Base-by-base conservation (phyloP, 1,284 basidiomycete genomes). In the Tilletia caries region DNA sequence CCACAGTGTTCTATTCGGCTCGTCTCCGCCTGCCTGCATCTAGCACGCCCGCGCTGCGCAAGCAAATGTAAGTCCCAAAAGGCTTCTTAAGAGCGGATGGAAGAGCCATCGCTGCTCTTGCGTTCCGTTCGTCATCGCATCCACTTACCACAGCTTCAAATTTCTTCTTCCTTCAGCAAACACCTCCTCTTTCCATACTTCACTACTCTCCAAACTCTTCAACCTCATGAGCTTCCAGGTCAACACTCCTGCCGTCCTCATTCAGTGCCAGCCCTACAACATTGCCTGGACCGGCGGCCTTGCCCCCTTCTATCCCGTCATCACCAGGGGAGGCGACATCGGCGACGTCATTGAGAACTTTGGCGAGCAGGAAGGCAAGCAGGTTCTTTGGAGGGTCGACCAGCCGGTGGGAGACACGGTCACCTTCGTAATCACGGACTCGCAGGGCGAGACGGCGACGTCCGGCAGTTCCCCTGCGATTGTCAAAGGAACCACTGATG, bases 201-300 rank as follows among this genome's bases (percentile, higher is more conserved):
- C n/a, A n/a, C n/a, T n/a, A n/a, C n/a, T n/a, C n/a, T n/a, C n/a
- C n/a, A n/a, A n/a, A n/a, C 33, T 37, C 27, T 32, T n/a, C 32
- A 3, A 15, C 20, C 18, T 8, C 32, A 62, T 62, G 58, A 34
- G 29, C 32, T 33, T 62, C 18, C 58, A 62, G 20, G 72, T 78
- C 69, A 71, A 68, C 75, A 79, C 76, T n/a, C 75, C 76, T 25
- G 34, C 68, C 34, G 44, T 73, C 10, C 64, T 79, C 62, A 67
- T 70, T 52, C 70, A 77, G 71, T 79, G 78, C 70, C 74, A 74
- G 70, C 73, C 75, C 62, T 67, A 72, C 43, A 66, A 67, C 2
- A 64, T 79, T 60, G 66, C 64, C 54, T 79, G 75, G 75, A n/a
- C 52, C 13, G 70, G 70, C 37, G 73, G 66, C 33, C 12, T 37